These are phyloP conservation scores for Xylaria sp. DNA, from an alignment of 2,329 filamentous ascomycete species.

Conservation along the genomic window DNA sequence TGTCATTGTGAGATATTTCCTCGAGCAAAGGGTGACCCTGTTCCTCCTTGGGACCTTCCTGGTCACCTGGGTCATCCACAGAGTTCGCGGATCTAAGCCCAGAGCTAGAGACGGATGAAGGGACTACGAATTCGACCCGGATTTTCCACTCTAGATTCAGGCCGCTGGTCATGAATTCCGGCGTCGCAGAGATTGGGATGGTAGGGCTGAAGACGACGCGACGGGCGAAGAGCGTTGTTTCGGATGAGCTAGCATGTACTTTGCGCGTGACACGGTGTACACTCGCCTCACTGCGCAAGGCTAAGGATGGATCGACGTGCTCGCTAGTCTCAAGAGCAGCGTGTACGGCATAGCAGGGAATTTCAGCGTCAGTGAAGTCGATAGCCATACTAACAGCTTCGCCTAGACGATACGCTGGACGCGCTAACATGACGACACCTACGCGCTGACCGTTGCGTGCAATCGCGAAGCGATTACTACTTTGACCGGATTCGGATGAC, in stretches of 20 bases:
- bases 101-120: constrained; percentile 53
- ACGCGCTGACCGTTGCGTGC: constrained; percentile 91
- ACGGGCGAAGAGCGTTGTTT: constrained; percentile 83
- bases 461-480: constrained; percentile 95
- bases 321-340: constrained; percentile 88
- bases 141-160: constrained; percentile 90
- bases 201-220: constrained; percentile 83
- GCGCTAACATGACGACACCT: constrained; percentile 86
- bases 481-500: constrained; percentile 74
- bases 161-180: constrained; percentile 91
- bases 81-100: constrained; percentile 22
- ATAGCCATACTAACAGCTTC: constrained; percentile 86
- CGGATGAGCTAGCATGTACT: constrained; percentile 79
- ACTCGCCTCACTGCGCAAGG: constrained; percentile 84
- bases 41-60: constrained; percentile 39
- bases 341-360: constrained; percentile 87
- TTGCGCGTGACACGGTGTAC: constrained; percentile 88
- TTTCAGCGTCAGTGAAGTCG: constrained; percentile 80
- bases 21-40: constrained; percentile 72
- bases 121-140: constrained; percentile 90
- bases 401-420: constrained; percentile 88
- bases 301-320: constrained; percentile 80
- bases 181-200: constrained; percentile 84
- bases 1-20: constrained; percentile 80
- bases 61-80: constrained; percentile 17